Percentiles rank a stretch among this genome's conserved stretches.
Evolutionary conservation across 108 stramenopile genomes (phyloP).

Genomic region (Cyclostephanos tholiformis): DNA sequence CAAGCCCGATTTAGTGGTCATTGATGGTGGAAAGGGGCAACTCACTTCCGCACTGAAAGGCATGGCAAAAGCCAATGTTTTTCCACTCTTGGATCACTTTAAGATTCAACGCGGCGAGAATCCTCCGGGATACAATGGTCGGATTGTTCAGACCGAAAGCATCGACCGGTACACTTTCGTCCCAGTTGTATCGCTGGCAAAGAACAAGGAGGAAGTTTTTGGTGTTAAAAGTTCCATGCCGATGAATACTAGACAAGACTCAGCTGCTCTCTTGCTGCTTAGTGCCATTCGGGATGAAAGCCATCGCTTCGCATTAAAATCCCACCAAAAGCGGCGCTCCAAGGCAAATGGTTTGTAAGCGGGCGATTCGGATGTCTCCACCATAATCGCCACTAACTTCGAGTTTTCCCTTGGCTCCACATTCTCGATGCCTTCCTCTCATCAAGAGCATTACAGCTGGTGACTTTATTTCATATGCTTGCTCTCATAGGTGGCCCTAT

Average conservation of each 20-base stretch:
- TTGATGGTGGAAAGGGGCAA: conserved; percentile 84
- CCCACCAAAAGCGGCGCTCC: conserved; percentile 19
- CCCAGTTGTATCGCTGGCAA: conserved; percentile 56
- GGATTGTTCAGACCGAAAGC: too few relatives aligned
- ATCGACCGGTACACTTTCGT: conserved; percentile 21
- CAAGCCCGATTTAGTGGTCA: conserved; percentile 72
- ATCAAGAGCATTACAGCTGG: too few relatives aligned
- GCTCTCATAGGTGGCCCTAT: too few relatives aligned
- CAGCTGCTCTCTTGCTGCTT: conserved; percentile 58
- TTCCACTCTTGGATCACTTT: conserved; percentile 8
- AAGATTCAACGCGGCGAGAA: too few relatives aligned
- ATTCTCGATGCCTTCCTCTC: too few relatives aligned
- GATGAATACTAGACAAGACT: conserved; percentile 54
- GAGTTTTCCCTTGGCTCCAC: too few relatives aligned
- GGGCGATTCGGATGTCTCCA: too few relatives aligned
- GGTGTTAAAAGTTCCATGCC: conserved; percentile 19
- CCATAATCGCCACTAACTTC: too few relatives aligned
- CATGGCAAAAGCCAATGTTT: conserved; percentile 49
- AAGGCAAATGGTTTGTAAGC: background rate
- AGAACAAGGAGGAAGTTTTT: conserved; percentile 61
- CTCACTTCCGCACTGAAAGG: conserved; percentile 71
- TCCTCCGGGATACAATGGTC: too few relatives aligned
- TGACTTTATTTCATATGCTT: too few relatives aligned
- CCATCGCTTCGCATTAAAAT: conserved; percentile 65
- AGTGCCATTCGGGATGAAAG: conserved; percentile 68